Percentiles rank a stretch among this genome's conserved stretches.
phyloP scores from a whole-genome alignment of 140 eudicot genomes.

The Bidens hawaiensis region DNA sequence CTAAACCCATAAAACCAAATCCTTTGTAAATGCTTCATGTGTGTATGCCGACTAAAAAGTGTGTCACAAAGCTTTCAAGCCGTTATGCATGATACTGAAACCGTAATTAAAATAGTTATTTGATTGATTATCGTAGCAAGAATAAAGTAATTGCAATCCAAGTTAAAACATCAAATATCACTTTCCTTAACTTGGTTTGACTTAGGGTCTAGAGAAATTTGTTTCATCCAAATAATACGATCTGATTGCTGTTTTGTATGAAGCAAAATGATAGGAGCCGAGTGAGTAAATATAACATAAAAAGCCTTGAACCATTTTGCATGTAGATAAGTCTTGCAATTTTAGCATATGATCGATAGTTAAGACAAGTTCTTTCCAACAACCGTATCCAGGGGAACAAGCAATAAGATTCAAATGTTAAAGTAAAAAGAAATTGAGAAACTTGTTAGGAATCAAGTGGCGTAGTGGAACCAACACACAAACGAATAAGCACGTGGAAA shows the following conservation, averaged over 20 bases:
- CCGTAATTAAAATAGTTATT: slow-evolving; percentile 6
- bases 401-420: neutral
- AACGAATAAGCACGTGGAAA: too few relatives aligned
- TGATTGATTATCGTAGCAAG: too few relatives aligned
- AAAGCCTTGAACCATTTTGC: neutral
- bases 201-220: neutral
- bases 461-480: too few relatives aligned
- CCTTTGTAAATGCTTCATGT: slow-evolving; percentile 37
- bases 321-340: too few relatives aligned
- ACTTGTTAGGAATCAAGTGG: neutral
- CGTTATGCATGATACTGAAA: slow-evolving; percentile 19
- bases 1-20: slow-evolving; percentile 91
- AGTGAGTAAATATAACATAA: neutral
- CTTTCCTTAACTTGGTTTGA: neutral
- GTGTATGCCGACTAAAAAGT: neutral
- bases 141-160: too few relatives aligned
- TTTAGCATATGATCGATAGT: too few relatives aligned
- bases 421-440: slow-evolving; percentile 6
- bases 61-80: slow-evolving; percentile 2
- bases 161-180: too few relatives aligned
- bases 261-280: neutral
- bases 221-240: neutral
- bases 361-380: too few relatives aligned
- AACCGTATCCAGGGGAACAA: slow-evolving; percentile 3
- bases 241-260: neutral